A percentile compares a stretch with the other conserved stretches of the same genome.
phyloP scores from a whole-genome alignment of 2,329 filamentous ascomycete genomes.

The Botrytis byssoidea region DNA sequence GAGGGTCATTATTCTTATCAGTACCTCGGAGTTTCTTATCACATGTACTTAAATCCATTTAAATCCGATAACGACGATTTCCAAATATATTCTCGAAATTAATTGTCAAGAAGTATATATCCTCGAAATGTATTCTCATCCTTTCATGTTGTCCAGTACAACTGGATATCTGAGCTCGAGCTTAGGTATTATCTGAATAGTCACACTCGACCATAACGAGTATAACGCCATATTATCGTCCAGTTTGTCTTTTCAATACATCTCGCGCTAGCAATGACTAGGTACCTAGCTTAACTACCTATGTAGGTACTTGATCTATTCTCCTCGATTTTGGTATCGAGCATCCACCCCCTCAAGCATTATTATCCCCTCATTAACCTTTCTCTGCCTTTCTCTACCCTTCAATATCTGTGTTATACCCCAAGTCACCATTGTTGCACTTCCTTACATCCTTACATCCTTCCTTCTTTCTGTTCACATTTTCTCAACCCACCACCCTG shows the following conservation, averaged over 20 bases:
- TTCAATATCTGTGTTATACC: background rate
- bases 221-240: background rate
- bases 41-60: background rate
- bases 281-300: background rate
- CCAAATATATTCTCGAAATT: background rate
- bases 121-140: background rate
- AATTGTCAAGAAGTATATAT: background rate
- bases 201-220: background rate
- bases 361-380: background rate
- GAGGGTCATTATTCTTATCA: background rate
- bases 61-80: background rate
- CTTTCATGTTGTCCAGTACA: background rate
- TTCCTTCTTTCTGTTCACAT: background rate
- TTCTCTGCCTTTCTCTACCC: background rate
- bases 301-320: background rate
- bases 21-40: background rate
- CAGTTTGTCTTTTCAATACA: background rate
- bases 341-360: background rate
- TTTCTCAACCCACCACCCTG: background rate
- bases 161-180: background rate
- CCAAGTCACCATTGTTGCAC: background rate
- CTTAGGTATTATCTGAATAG: background rate
- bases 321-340: background rate
- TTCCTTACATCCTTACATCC: background rate
- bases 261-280: background rate